Conservation (phyloP, 2,329 filamentous ascomycete genomes). For the Trichoderma koningii region DNA sequence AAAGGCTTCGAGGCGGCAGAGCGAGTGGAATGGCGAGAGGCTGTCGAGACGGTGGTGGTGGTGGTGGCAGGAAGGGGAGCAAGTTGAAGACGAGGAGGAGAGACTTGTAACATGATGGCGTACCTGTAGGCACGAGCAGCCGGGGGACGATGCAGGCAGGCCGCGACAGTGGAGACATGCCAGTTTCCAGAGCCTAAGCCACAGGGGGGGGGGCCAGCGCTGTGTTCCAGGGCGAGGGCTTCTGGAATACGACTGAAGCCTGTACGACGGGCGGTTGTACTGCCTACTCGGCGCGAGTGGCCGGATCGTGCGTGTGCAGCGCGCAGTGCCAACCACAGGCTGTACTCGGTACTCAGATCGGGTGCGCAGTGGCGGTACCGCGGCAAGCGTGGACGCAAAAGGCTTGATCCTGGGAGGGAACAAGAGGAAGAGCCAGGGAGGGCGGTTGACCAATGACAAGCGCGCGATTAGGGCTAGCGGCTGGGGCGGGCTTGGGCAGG, state of each 20-base stretch:
- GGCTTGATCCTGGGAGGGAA: neutral
- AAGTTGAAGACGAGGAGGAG: conserved; percentile 18
- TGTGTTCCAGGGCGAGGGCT: conserved; percentile 20
- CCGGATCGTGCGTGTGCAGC: neutral
- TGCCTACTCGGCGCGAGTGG: neutral
- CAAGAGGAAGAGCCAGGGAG: conserved; percentile 8
- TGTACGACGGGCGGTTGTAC: neutral
- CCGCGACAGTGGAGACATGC: conserved; percentile 26
- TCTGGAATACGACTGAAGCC: conserved; percentile 22
- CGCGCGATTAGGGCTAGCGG: conserved; percentile 26
- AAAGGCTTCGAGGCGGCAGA: neutral
- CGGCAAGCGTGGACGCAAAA: neutral
- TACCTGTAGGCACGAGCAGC: conserved; percentile 6
- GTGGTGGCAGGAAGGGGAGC: conserved; percentile 6
- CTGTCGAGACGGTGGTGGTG: conserved; percentile 5
- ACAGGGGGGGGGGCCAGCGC: conserved; percentile 7
- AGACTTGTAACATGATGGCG: conserved; percentile 25
- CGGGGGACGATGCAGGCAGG: conserved; percentile 22
- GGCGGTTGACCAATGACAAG: conserved; percentile 13
- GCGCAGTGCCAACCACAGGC: neutral
- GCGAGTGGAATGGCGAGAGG: neutral
- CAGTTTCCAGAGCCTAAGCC: conserved; percentile 2
- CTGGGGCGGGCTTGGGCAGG: conserved; percentile 6
- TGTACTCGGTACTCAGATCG: conserved; percentile 10
- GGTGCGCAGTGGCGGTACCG: conserved; percentile 11